Conservation (phyloP, 805 yeast genomes). For the Naumovozyma dairenensis region DNA sequence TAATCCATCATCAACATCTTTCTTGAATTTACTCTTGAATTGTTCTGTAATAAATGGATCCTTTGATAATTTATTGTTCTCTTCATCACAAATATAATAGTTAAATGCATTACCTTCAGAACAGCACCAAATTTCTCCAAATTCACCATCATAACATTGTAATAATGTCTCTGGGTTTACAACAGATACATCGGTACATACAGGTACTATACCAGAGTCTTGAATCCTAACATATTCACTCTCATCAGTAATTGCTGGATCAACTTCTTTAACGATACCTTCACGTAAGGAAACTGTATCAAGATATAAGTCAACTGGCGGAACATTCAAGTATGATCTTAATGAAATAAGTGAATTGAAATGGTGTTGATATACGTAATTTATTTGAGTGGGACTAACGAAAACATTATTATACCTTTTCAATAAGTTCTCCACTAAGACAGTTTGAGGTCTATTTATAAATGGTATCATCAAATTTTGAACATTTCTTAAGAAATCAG, state of each 20-base stretch:
- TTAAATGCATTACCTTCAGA: constrained; percentile 72
- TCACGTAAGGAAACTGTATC: constrained; percentile 86
- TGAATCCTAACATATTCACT: constrained; percentile 57
- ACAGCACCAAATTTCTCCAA: constrained; percentile 95
- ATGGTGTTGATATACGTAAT: constrained; percentile 65
- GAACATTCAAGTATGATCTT: constrained; percentile 78
- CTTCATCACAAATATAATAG: constrained; percentile 39
- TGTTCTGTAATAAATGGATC: constrained; percentile 46
- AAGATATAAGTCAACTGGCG: constrained; percentile 76
- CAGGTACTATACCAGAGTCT: constrained; percentile 94
- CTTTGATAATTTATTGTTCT: constrained; percentile 34
- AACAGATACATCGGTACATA: constrained; percentile 85
- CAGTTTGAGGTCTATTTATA: constrained; percentile 62
- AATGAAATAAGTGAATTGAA: constrained; percentile 71
- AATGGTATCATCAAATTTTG: constrained; percentile 80
- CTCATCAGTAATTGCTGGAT: constrained; percentile 33
- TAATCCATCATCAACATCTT: constrained; percentile 52
- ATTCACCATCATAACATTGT: constrained; percentile 80
- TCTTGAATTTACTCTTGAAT: constrained; percentile 49
- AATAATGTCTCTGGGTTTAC: constrained; percentile 86
- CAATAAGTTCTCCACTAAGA: constrained; percentile 46
- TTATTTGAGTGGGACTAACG: constrained; percentile 58
- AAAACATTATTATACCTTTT: constrained; percentile 54
- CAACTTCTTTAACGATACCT: constrained; percentile 73
- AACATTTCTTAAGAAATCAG: constrained; percentile 41